These are phyloP conservation scores for Podaxis pistillaris DNA, from an alignment of 768 basidiomycete genomes.

Conservation along the genomic window DNA sequence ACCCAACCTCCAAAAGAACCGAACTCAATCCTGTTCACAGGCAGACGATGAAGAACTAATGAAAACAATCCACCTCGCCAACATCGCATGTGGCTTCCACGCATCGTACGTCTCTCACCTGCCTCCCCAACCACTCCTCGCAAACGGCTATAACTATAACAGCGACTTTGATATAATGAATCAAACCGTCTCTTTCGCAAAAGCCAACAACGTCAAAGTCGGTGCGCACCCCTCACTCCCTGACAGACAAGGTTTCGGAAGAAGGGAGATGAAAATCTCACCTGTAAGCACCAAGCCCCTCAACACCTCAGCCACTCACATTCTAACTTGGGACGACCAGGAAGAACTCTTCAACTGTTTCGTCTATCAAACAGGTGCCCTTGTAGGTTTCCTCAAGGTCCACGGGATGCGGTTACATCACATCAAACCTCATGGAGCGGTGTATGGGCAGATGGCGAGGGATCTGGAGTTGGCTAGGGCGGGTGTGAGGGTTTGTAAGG, in stretches of 20 bases:
- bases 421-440: conserved; percentile 60
- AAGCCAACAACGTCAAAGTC: conserved; percentile 51
- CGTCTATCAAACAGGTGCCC: conserved; percentile 67
- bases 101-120: conserved; percentile 42
- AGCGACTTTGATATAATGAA: conserved; percentile 69
- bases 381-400: conserved; percentile 55
- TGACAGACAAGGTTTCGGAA: conserved; percentile 64
- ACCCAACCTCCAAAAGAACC: not conserved
- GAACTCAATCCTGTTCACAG: conserved; percentile 22
- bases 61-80: conserved; percentile 57
- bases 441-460: conserved; percentile 59
- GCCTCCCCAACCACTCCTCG: not conserved
- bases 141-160: rapidly evolving
- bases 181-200: conserved; percentile 57
- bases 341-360: conserved; percentile 57
- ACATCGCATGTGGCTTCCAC: conserved; percentile 70
- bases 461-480: conserved; percentile 55
- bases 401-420: conserved; percentile 56
- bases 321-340: conserved; percentile 23
- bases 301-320: not conserved
- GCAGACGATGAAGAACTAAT: conserved; percentile 52
- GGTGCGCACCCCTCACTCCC: conserved; percentile 70
- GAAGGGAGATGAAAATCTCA: conserved; percentile 61
- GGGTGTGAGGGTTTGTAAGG: conserved; percentile 49
- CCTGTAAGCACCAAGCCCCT: conserved; percentile 36